These are phyloP conservation scores for Ilyonectria mors-panacis DNA, from an alignment of 2,329 filamentous ascomycete species.

Conservation along the genomic window DNA sequence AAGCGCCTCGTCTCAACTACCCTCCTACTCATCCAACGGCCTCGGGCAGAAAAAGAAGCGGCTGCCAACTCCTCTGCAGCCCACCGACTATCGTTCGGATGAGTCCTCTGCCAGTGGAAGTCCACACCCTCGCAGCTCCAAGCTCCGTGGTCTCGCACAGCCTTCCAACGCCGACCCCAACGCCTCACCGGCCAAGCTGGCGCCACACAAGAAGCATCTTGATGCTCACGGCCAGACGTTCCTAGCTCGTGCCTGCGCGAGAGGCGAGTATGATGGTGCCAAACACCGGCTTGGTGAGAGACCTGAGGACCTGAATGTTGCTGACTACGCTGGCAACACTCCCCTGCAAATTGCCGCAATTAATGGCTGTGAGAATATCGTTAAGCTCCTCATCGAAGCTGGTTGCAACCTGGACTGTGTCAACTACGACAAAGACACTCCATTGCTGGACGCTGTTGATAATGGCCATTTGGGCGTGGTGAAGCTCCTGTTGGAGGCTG, in stretches of 20 bases:
- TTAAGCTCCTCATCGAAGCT: constrained; percentile 86
- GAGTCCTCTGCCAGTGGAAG: constrained; percentile 74
- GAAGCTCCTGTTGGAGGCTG: constrained; percentile 84
- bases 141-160: constrained; percentile 69
- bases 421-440: constrained; percentile 90
- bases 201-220: constrained; percentile 85
- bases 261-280: constrained; percentile 84
- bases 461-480: constrained; percentile 94
- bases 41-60: constrained; percentile 73
- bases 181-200: constrained; percentile 78
- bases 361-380: constrained; percentile 88
- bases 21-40: constrained; percentile 68
- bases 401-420: constrained; percentile 87
- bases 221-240: constrained; percentile 94
- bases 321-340: constrained; percentile 96
- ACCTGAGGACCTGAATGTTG: constrained; percentile 88
- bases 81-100: constrained; percentile 77
- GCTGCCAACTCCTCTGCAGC: constrained; percentile 72
- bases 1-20: constrained; percentile 75
- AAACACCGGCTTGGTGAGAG: constrained; percentile 82
- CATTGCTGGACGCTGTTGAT: constrained; percentile 94
- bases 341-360: constrained; percentile 94
- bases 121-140: constrained; percentile 71
- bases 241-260: constrained; percentile 90
- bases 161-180: constrained; percentile 71